phyloP scores from a whole-genome alignment of 2,329 filamentous ascomycete genomes.

The Cercospora sesami region DNA sequence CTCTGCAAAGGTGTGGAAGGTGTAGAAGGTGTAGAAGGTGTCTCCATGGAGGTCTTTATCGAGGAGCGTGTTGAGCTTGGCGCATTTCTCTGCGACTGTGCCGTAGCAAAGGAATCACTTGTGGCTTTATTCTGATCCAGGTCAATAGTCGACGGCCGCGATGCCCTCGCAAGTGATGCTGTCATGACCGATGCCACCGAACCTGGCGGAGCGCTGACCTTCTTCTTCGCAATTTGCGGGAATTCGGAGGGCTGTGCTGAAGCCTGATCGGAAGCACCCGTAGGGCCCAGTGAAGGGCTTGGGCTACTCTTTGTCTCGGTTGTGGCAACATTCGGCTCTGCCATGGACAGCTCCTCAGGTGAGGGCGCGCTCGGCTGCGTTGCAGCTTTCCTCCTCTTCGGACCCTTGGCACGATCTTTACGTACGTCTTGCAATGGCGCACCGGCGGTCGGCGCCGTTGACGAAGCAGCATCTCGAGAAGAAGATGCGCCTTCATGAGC shows the following conservation, averaged over 20 bases:
- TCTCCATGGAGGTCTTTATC: background rate
- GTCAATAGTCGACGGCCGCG: background rate
- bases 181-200: conserved; percentile 34
- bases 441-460: conserved; percentile 30
- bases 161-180: conserved; percentile 27
- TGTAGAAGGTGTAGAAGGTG: background rate
- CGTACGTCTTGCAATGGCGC: conserved; percentile 65
- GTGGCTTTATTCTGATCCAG: background rate
- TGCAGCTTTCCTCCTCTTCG: conserved; percentile 75
- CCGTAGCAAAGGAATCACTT: background rate
- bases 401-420: conserved; percentile 84
- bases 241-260: background rate
- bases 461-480: conserved; percentile 26
- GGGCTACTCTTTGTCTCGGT: background rate
- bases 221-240: conserved; percentile 6
- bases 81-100: background rate
- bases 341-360: background rate
- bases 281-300: background rate
- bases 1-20: background rate
- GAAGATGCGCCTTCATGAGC: conserved; percentile 17
- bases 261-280: background rate
- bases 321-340: background rate
- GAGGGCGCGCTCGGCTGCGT: conserved; percentile 21
- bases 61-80: conserved; percentile 10
- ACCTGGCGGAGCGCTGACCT: conserved; percentile 26